phyloP scores from a whole-genome alignment of 257 asterid species.

The Fraxinus anomala region DNA sequence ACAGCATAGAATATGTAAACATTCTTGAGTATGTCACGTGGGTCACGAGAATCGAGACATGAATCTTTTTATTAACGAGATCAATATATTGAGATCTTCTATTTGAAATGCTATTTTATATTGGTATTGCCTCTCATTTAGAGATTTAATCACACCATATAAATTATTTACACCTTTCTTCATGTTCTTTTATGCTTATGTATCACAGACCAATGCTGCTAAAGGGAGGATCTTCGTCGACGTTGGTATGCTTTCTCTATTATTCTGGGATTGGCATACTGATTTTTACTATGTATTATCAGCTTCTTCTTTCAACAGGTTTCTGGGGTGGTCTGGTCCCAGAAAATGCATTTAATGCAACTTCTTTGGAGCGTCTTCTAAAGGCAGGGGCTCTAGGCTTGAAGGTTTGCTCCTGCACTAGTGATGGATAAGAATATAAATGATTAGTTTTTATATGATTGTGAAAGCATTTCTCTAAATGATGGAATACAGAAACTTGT shows the following conservation, averaged over 20 bases:
- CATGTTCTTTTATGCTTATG: conserved; percentile 10
- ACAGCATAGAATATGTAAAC: not conserved
- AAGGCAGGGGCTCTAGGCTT: conserved; percentile 95
- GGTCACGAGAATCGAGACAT: not conserved
- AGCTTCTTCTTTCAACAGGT: conserved; percentile 48
- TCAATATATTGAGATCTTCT: not conserved
- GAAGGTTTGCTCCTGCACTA: conserved; percentile 55
- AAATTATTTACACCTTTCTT: conserved; percentile 7
- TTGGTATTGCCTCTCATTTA: not conserved
- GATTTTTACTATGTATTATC: conserved; percentile 4
- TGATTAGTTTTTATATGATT: not conserved
- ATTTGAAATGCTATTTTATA: not conserved
- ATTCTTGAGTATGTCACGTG: not conserved
- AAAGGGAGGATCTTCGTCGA: conserved; percentile 80
- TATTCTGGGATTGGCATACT: conserved; percentile 1
- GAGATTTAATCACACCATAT: not conserved
- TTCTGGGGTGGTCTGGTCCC: conserved; percentile 99
- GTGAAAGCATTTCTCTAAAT: not conserved
- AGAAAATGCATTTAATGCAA: conserved; percentile 78
- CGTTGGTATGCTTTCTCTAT: conserved; percentile 65
- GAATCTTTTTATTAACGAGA: not conserved
- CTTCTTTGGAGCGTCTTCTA: conserved; percentile 76
- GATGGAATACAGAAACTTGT: not conserved
- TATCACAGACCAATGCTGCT: conserved; percentile 71
- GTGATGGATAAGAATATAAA: not conserved